These are phyloP conservation scores for Pythium aristosporum DNA, from an alignment of 352 stramenopile genomes.

Conservation along the genomic window DNA sequence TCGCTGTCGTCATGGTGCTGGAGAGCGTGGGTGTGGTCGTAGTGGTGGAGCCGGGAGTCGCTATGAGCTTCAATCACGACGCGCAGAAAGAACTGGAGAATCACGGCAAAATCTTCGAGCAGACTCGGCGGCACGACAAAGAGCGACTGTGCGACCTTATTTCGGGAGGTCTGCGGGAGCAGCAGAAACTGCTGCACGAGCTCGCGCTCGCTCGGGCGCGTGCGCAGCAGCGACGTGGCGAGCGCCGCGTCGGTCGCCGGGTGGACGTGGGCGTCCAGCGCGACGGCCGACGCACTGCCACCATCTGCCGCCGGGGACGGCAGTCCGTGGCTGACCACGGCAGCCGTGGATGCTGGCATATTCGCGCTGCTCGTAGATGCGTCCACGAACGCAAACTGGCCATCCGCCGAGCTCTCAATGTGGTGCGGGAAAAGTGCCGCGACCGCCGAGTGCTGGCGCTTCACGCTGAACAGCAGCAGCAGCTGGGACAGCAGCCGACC, in stretches of 20 bases:
- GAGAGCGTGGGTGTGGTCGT: neutral
- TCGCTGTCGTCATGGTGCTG: neutral
- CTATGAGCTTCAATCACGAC: conserved; percentile 57
- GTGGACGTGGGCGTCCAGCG: conserved; percentile 18
- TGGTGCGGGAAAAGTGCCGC: conserved; percentile 24
- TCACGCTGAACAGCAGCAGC: conserved; percentile 39
- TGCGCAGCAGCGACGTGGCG: conserved; percentile 23
- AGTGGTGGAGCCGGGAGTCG: conserved; percentile 25
- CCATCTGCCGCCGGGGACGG: conserved; percentile 9
- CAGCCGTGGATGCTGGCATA: neutral
- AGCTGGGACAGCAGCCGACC: conserved; percentile 48
- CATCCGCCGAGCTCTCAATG: conserved; percentile 17
- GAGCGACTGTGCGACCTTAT: conserved; percentile 42
- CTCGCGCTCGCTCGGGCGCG: conserved; percentile 28
- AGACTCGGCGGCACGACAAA: conserved; percentile 44
- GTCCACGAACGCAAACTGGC: conserved; percentile 17
- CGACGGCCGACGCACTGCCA: neutral
- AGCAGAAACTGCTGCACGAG: conserved; percentile 45
- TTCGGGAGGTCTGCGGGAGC: conserved; percentile 37
- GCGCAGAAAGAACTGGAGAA: conserved; percentile 70
- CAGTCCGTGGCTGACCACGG: conserved; percentile 17
- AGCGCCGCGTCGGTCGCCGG: conserved; percentile 21
- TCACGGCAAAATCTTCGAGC: conserved; percentile 40
- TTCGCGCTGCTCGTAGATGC: neutral
- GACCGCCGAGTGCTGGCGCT: conserved; percentile 28